Evolutionary conservation across 352 stramenopile species (phyloP).

Genomic region (Pythium sp.): DNA sequence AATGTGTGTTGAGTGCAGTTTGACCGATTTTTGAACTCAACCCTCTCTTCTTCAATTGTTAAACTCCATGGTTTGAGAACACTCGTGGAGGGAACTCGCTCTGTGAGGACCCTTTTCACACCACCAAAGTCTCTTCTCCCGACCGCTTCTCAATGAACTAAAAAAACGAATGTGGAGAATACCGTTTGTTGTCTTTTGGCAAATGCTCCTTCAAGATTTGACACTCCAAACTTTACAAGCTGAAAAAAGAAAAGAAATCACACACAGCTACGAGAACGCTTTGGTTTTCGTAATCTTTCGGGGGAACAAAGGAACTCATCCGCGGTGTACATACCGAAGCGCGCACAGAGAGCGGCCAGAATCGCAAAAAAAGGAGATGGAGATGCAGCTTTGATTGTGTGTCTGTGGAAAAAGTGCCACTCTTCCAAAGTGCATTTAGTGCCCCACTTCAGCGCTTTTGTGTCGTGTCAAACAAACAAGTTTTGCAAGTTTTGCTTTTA

Average conservation of each 20-base stretch:
- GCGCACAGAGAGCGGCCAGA: background rate
- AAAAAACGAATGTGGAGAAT: background rate
- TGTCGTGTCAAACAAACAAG: background rate
- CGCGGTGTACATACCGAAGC: background rate
- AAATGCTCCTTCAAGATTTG: background rate
- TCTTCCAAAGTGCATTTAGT: background rate
- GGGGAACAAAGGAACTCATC: slow-evolving; percentile 1
- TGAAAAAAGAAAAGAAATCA: background rate
- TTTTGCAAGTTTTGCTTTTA: background rate
- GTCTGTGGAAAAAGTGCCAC: background rate
- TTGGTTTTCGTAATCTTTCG: slow-evolving; percentile 7
- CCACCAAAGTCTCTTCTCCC: background rate
- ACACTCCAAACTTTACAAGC: background rate
- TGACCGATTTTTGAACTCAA: background rate
- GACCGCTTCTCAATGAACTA: background rate
- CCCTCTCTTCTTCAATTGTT: background rate
- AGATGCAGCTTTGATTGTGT: background rate
- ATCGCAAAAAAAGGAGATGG: background rate
- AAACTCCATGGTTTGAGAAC: background rate
- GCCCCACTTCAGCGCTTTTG: background rate
- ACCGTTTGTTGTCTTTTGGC: background rate
- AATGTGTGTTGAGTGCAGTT: background rate
- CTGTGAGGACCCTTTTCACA: background rate
- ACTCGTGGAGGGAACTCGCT: background rate
- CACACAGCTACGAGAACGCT: background rate